Evolutionary conservation across 495 filamentous ascomycete species (phyloP), one percentile per base, ranked within the genome.

Genomic region (Oleoguttula mirabilis): DNA sequence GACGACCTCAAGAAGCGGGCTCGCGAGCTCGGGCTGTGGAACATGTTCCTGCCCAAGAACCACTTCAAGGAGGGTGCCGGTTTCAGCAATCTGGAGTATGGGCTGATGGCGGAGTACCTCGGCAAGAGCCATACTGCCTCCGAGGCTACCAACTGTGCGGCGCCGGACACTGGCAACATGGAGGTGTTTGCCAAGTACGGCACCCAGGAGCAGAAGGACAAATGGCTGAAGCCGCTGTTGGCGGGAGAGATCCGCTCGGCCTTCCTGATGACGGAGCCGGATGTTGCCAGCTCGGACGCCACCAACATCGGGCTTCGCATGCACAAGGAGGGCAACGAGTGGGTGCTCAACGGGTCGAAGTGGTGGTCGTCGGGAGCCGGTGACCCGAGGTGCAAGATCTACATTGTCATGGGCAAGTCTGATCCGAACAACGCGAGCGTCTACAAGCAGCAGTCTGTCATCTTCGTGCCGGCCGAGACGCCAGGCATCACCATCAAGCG

Each of bases 21-120:
- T 10, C 73, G 72, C 57, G 70, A 79, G 55, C 67, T 88, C n/a
- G 90, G 90, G 0, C 69, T 98, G 32, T 98, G 90, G 90, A 98
- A 98, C 61, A 82, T 98, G 76, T 98, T 98, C 70, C 63, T 98
- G 45, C 82, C 88, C 34, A 88, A 84, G 65, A 84, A 77, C 51
- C 88, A 95, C 66, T 96, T 94, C 71, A 82, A 77, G 48, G 82
- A 95, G 63, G 88, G 87, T 12, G 87, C 88, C 3, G 63, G 63
- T n/a, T 66, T 66, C 49, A 60, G 56, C 39, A 66, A 66, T 48
- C 36, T 66, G 38, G 63, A 66, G 44, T 66, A 66, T 45, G 63
- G 63, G 5, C 41, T 66, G 10, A 66, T 66, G 63, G 63, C 63
- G 3, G 63, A 66, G 52, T 55, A 57, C 41, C 39, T 66, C 46